Base-by-base conservation (phyloP, 306 rosid genomes). In the Arachis hypogaea region DNA sequence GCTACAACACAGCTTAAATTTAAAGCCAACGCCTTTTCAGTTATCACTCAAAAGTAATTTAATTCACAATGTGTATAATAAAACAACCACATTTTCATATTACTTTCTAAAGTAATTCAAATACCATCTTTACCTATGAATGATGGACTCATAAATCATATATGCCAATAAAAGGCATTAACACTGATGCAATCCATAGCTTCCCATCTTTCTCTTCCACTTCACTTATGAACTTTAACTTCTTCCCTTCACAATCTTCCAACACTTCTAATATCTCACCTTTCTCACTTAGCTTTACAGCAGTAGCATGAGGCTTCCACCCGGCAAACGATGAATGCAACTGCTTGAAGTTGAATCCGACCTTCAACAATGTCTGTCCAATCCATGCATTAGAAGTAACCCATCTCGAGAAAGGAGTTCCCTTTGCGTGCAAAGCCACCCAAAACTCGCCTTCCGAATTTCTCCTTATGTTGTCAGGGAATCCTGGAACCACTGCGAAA, bases 201-300 rank as follows among this genome's bases (percentile, higher is more conserved):
- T 85, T 83, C 68, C 97, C 97, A 73, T 91, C 96, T 74, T 51
- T 91, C 87, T 92, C 99, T 79, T 88, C 97, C 71, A 92, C 85
- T 84, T 94, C 97, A 56, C 97, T 91, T 30, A 90, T 77, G 77
- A 86, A 88, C 82, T 76, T 94, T 49, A 91, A 43, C 11, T 82
- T 79, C 65, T 79, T 88, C 49, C 99, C 97, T 52, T 88, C 95
- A 75, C 73, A 59, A 75, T 94, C 97, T 85, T 94, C 97, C 79
- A 94, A 77, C 12, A 85, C 84, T 76, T 85, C 87, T 73, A 91
- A 73, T 58, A 88, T 29, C 51, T 84, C 84, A 55, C 99, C 97
- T 49, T 63, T 78, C 57, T 83, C 89, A 64, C 96, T 88, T 28
- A 94, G 70, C 82, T 75, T 91, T 6, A 94, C 28, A 8, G 93